Percentiles rank a stretch among this genome's conserved stretches.
These are phyloP conservation scores for Cucurbita maxima DNA, from an alignment of 306 rosid species.

Conservation along the genomic window DNA sequence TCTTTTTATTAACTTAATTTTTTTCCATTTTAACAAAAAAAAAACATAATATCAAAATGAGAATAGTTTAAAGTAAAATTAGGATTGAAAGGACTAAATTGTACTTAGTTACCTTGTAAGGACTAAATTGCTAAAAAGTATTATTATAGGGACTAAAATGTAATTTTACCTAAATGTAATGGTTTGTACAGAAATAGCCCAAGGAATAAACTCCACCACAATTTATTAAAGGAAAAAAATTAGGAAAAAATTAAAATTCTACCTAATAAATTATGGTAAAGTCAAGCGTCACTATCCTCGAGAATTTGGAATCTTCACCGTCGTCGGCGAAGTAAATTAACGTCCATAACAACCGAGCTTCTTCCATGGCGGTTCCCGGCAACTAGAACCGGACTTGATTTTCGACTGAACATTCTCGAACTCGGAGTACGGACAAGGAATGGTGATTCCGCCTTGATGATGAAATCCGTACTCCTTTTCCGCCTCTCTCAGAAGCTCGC, in stretches of 20 bases:
- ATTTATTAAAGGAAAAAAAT: not conserved
- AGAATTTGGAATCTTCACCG: not conserved
- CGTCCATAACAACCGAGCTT: constrained; percentile 13
- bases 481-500: constrained; percentile 52
- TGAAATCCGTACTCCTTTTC: constrained; percentile 64
- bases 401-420: constrained; percentile 65
- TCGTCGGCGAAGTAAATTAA: constrained; percentile 8
- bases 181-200: not conserved
- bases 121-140: too few species aligned
- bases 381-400: constrained; percentile 37
- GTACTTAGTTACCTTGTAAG: too few species aligned
- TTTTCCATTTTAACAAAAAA: too few species aligned
- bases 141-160: not conserved
- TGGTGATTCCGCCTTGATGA: constrained; percentile 74
- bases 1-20: not conserved
- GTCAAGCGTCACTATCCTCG: constrained; percentile 7
- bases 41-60: too few species aligned
- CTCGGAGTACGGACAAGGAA: constrained; percentile 64
- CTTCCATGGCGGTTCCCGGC: constrained; percentile 31
- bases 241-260: not conserved
- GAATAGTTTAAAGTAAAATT: too few species aligned
- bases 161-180: not conserved
- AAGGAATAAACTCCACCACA: not conserved
- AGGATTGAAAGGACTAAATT: too few species aligned
- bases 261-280: not conserved